Evolutionary conservation across 2,329 filamentous ascomycete species (phyloP).

Genomic region (Passalora sequoiae): DNA sequence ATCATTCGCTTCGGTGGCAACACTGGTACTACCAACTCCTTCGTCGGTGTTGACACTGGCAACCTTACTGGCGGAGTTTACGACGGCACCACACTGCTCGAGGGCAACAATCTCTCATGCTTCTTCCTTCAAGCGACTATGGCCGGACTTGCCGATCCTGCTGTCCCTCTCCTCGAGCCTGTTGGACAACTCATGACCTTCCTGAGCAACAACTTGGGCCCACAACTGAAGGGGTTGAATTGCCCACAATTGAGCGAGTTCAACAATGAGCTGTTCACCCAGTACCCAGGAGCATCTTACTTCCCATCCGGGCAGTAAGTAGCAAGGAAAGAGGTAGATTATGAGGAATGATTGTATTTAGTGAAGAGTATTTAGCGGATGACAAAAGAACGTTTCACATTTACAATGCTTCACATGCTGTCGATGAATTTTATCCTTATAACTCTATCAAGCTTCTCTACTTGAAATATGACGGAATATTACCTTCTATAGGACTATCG

Average conservation of each 20-base stretch:
- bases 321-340: background rate
- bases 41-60: conserved; percentile 31
- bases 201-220: conserved; percentile 12
- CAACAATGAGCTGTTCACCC: conserved; percentile 16
- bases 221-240: conserved; percentile 6
- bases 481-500: too few species aligned
- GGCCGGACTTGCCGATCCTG: conserved; percentile 24
- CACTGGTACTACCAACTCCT: conserved; percentile 25
- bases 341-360: too few species aligned
- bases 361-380: too few species aligned
- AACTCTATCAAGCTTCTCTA: too few species aligned
- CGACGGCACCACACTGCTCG: conserved; percentile 28
- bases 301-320: background rate
- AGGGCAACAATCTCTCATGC: conserved; percentile 35
- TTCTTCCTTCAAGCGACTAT: conserved; percentile 28
- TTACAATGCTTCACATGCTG: too few species aligned
- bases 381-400: too few species aligned
- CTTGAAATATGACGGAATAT: too few species aligned
- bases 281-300: conserved; percentile 11
- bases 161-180: conserved; percentile 17
- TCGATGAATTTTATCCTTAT: too few species aligned
- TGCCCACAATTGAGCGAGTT: conserved; percentile 16
- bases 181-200: conserved; percentile 12
- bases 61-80: conserved; percentile 40
- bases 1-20: conserved; percentile 32